These are phyloP conservation scores for Diaporthe humulicola DNA, from an alignment of 2,329 filamentous ascomycete species.

Conservation along the genomic window DNA sequence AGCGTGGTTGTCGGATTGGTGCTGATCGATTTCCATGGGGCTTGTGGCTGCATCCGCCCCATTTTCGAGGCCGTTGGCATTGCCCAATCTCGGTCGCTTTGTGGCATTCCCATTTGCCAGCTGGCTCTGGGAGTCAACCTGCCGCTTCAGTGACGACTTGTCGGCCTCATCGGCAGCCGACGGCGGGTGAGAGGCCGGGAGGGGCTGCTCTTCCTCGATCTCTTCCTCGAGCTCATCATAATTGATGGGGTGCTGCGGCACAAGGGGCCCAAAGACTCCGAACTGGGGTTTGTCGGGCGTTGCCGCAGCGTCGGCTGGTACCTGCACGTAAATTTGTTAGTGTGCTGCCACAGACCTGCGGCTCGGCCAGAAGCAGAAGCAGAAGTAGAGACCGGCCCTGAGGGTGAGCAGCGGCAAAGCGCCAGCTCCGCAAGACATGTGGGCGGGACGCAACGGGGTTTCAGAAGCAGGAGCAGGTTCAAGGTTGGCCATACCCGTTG, in stretches of 20 bases:
- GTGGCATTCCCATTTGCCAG: slow-evolving; percentile 68
- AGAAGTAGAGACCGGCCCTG: slow-evolving; percentile 32
- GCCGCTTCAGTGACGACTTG: slow-evolving; percentile 65
- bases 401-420: slow-evolving; percentile 27
- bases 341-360: slow-evolving; percentile 44
- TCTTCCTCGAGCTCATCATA: slow-evolving; percentile 53
- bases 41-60: slow-evolving; percentile 64
- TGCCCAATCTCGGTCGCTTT: slow-evolving; percentile 72
- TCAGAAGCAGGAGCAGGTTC: slow-evolving; percentile 22
- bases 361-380: slow-evolving; percentile 37
- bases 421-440: slow-evolving; percentile 19
- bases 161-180: slow-evolving; percentile 48
- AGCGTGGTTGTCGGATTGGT: slow-evolving; percentile 67
- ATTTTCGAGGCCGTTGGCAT: slow-evolving; percentile 60
- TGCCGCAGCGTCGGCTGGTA: slow-evolving; percentile 62
- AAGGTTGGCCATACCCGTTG: slow-evolving; percentile 58
- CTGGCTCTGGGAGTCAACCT: slow-evolving; percentile 59
- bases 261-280: slow-evolving; percentile 70
- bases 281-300: slow-evolving; percentile 59
- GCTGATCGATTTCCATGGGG: slow-evolving; percentile 71
- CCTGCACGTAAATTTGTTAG: slow-evolving; percentile 61
- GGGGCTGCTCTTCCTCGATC: slow-evolving; percentile 48
- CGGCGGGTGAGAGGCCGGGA: slow-evolving; percentile 42
- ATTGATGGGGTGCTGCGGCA: slow-evolving; percentile 59
- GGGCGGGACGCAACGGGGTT: slow-evolving; percentile 7